A percentile compares a stretch with the other conserved stretches of the same genome.
Evolutionary conservation across 2,329 filamentous ascomycete genomes (phyloP).

Genomic region (Colletotrichum camelliae): DNA sequence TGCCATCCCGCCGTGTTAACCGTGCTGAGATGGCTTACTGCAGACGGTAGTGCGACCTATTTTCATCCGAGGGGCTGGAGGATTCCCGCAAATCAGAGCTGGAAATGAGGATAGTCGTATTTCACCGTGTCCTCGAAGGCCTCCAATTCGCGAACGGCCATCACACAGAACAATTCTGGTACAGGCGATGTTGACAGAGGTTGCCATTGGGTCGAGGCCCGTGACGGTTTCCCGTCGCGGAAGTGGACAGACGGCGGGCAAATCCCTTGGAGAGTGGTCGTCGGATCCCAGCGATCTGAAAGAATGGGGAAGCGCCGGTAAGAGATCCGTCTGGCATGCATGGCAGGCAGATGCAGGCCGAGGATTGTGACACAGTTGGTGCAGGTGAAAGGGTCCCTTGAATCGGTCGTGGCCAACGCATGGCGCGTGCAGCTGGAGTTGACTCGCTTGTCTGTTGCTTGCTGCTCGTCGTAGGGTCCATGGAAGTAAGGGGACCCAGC

Average conservation of each 20-base stretch:
- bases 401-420: conserved; percentile 5
- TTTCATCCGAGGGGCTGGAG: not conserved
- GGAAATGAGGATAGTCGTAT: not conserved
- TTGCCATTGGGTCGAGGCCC: not conserved
- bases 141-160: not conserved
- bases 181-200: not conserved
- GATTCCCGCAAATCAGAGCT: not conserved
- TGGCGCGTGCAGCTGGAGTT: conserved; percentile 8
- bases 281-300: not conserved
- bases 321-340: not conserved
- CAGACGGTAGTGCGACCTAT: not conserved
- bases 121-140: not conserved
- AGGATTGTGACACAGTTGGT: conserved; percentile 1
- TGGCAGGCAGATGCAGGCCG: not conserved
- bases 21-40: not conserved
- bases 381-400: conserved; percentile 6
- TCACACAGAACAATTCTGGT: not conserved
- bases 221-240: not conserved
- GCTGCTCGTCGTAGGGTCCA: not conserved
- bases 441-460: not conserved
- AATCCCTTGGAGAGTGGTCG: not conserved
- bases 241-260: not conserved
- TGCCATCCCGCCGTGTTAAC: not conserved
- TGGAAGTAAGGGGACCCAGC: not conserved
- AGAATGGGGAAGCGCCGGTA: not conserved